Base-by-base conservation (phyloP, 1,284 basidiomycete species). In the Ustilago tritici region DNA sequence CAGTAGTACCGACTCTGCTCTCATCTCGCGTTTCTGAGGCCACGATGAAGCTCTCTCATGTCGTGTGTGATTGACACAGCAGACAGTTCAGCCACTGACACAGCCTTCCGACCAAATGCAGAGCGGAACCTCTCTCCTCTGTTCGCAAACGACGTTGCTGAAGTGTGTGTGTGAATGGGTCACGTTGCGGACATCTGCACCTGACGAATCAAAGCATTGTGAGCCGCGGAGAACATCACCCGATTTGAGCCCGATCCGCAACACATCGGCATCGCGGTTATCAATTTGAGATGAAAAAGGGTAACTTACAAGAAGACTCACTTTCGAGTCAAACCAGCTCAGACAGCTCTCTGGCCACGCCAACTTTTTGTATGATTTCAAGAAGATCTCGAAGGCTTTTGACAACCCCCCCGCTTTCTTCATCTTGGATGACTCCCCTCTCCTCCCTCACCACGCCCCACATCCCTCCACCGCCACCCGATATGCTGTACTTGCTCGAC, bases 401-500 rank as follows among this genome's bases (percentile, higher is more conserved):
- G 9, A 23, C 11, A 23, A 23, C 11, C 4, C 23, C 49, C 23
- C 1, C 28, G 31, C 49, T 32, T 32, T 14, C 49, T 50, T 50
- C 49, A 50, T 50, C 49, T 50, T 32, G 49, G n/a, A 31, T 14
- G 5, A 1, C 49, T 50, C 15, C 31, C 31, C 28, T 14, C 31
- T 12, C 23, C 10, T 32, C 28, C 23, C 10, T 32, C 31, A 14
- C 2, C 28, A 31, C 49, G 28, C 8, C 47, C 12, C 2, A 35
- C 57, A 49, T 17, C 32, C 32, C 14, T n/a, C 41, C 32, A 47
- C 50, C 23, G 19, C 5, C 46, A 4, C 14, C 19, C 32, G 58
- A 5, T 40, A 86, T 86, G 84, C 68, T 86, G 50, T 86, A 86
- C 69, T 65, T 86, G 19, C 82, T 86, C 56, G 84, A 86, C 72